Evolutionary conservation across 352 stramenopile species (phyloP), one percentile per base, ranked within the genome.

Genomic region (Pythium sp.): DNA sequence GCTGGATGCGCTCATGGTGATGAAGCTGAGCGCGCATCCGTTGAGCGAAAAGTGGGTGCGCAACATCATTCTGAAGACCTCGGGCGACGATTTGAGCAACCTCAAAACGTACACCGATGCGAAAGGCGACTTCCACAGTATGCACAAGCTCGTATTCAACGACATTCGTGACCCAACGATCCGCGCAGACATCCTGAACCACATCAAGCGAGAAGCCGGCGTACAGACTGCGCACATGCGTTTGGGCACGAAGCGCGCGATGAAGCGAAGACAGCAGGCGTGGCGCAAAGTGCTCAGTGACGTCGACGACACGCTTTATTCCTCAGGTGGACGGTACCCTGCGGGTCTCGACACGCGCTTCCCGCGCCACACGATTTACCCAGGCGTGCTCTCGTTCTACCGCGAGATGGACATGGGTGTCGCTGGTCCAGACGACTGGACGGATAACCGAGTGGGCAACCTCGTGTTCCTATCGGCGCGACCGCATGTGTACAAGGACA

Each of bases 241-340:
- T 26, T 84, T 99, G 56, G 84, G 86, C 20, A 98, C 94, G 14
- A 91, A 90, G 65, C 84, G 80, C 56, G 80, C 85, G 14, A 86
- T 84, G 47, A 82, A 87, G 66, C 87, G 92, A 30, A 81, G 88
- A 51, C 80, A 92, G 49, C 92, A 95, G 53, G 86, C 92, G n/a
- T 99, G 96, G 94, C 76, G 97, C n/a, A 99, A 99, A 74, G 95
- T 99, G 49, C 75, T 99, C 20, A 98, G 92, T 49, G 98, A 99
- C 73, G 97, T 99, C 0, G 98, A 99, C 75, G 98, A 99, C 79
- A 99, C 97, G 24, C 78, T 99, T 0, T 98, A 94, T 51, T 99
- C 84, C 47, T 98, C 91, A 41, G 97, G 96, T 5, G 97, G 97
- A 55, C 88, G 87, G 14, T 99, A 98, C 70, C 97, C 97, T 4